Conservation (phyloP, 352 stramenopile species). For the Phytophthora europaea region DNA sequence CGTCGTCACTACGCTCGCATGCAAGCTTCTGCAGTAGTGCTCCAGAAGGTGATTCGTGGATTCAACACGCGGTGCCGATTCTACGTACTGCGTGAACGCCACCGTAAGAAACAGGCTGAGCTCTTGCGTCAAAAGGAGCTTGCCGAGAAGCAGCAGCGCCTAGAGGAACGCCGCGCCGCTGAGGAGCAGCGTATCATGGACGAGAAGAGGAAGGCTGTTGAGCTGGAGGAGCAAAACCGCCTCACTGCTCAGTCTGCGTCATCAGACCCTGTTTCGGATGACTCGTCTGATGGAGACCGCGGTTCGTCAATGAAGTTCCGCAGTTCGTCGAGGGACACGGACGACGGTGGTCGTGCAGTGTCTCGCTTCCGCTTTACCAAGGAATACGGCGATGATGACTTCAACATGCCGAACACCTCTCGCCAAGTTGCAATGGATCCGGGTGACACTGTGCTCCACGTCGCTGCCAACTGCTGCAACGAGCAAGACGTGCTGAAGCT, state of each 20-base stretch:
- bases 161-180: conserved; percentile 44
- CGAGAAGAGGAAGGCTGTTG: conserved; percentile 57
- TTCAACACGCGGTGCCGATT: conserved; percentile 72
- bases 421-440: conserved; percentile 87
- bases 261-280: conserved; percentile 80
- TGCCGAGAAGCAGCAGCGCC: conserved; percentile 44
- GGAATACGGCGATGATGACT: conserved; percentile 72
- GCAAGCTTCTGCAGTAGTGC: conserved; percentile 48
- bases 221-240: conserved; percentile 68
- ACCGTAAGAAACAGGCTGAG: conserved; percentile 56
- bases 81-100: conserved; percentile 56
- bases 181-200: conserved; percentile 45
- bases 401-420: conserved; percentile 58
- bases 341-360: conserved; percentile 45
- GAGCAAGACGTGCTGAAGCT: conserved; percentile 88
- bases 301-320: conserved; percentile 42
- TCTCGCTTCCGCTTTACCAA: conserved; percentile 88
- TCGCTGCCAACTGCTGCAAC: conserved; percentile 89
- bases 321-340: conserved; percentile 23
- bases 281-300: conserved; percentile 70
- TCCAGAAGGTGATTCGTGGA: conserved; percentile 75
- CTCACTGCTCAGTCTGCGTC: conserved; percentile 70
- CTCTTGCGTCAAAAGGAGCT: conserved; percentile 51
- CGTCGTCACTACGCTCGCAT: conserved; percentile 61
- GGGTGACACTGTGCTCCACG: conserved; percentile 88